Base-by-base conservation (phyloP, 768 basidiomycete genomes). In the Collybia mongolica region DNA sequence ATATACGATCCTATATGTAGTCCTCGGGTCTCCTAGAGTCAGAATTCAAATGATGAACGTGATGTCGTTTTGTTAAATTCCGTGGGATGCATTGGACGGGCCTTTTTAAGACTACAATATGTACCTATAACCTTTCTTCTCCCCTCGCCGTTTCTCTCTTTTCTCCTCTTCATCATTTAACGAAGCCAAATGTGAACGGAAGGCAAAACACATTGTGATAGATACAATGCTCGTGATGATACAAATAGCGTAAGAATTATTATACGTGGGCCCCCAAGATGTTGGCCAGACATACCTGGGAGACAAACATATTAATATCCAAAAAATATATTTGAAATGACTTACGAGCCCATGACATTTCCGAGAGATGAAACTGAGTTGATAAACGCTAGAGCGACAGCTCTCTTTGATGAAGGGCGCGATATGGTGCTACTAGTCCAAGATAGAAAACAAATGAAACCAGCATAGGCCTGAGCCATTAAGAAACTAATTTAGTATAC, bases 361-460 rank as follows among this genome's bases (percentile, higher is more conserved):
- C 93, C 93, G 22, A 93, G 74, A 61, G 90, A 86, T 24, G 86
- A 83, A 66, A 88, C 88, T 22, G 86, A 82, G 65, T 93, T 90
- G 62, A 91, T 80, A 58, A 88, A 71, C 9, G 89, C 91, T 52
- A 94, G 74, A 6, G 89, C 84, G 17, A 92, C 86, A 11, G 91
- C 88, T 8, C 91, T 83, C 67, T 93, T 93, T 36, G 89, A 83
- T 5, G 90, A 77, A 20, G 93, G 87, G 17, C 80, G 81, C 22
- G 90, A 82, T 68, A 96, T 69, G 15, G 70, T 72, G 54, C 74
- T 75, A 61, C 71, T 72, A 48, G 74, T 69, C 77, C 78, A 80
- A 17, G 76, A 70, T 52, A 69, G 69, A 38, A 88, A 77, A 46
- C 81, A 77, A 51, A 88, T 74, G 67, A 85, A 86, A 12, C 81